Evolutionary conservation across 2,329 filamentous ascomycete genomes (phyloP), one percentile per base, ranked within the genome.

Genomic region (Fusarium musae): DNA sequence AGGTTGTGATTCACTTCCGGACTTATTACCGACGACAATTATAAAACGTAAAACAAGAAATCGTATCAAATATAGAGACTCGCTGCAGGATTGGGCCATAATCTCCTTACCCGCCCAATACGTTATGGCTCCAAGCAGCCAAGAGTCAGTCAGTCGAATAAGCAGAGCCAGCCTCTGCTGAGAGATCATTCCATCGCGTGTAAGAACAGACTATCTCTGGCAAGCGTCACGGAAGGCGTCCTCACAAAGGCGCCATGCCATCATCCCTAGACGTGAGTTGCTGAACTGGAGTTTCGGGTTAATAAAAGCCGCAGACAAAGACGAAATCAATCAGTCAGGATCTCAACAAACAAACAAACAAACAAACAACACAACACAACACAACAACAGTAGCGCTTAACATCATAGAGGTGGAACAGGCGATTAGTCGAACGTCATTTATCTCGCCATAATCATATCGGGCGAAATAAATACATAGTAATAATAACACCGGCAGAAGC

Each of bases 141-240:
- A 71, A 63, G 62, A 69, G 21, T 56, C 57, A 69, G 21, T 54
- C 57, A 34, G 32, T 34, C 32, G 50, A 66, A 64, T 57, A 58
- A 75, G 65, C 72, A 75, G 72, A 75, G 61, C 61, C 72, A 75
- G 72, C 64, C 72, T 69, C 72, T 66, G 60, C 72, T 66, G 60
- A 40, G 50, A 56, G 44, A 59, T 66, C 60, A 59, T 66, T 74
- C 52, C 56, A 61, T 69, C 61, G 53, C 42, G 30, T 50, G 57
- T 39, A 37, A 58, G 52, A 58, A 28, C 52, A 59, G 54, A 60
- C 63, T 52, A 59, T 59, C 49, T 60, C 37, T 62, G 54, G 54
- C 59, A 72, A 63, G 63, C 69, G 43, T 58, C 47, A 66, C 56
- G 54, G 70, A 69, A 60, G 63, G 54, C 44, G 58, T 36, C 32